Evolutionary conservation across 305 asterid species (phyloP), one percentile per base, ranked within the genome.

Genomic region (Fraxinus latifolia): DNA sequence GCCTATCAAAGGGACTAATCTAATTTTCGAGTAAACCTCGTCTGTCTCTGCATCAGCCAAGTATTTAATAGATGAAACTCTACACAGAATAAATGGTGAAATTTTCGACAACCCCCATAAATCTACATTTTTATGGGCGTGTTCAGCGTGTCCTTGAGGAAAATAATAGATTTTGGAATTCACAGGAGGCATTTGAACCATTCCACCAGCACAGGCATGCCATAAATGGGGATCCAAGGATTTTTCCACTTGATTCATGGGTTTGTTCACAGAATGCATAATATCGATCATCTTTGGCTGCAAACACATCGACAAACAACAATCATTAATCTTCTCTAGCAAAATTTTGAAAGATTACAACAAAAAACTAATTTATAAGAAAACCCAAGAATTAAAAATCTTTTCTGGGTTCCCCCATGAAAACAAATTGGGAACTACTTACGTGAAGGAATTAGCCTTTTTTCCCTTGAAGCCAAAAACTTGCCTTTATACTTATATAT

Each of bases 191-290:
- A 93, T 81, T 84, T 93, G 95, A 34, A 93, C 95, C 93, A 93
- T 91, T 3, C 95, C 97, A 27, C 97, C 97, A 3, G 98, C 97
- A 80, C 97, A 93, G 77, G 97, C 98, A 85, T 93, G 95, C 97
- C 97, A 94, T 82, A 94, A 84, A 88, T 92, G 93, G 2, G 95
- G 89, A 82, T 94, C 95, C 90, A 93, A 86, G 84, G 87, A 67
- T 58, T 88, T 93, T 31, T 91, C 91, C 84, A 39, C 86, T 83
- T 83, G 89, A 74, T 84, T 91, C 90, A 91, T 81, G 79, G 93
- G 89, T 65, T 81, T 85, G 77, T 77, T 88, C 77, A 77, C 71
- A 11, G 91, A 85, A 84, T 90, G 87, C 95, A 92, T 91, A 33
- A 90, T 87, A 76, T 88, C 88, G 80, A 91, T 90, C 98, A 92